Evolutionary conservation across 768 basidiomycete species (phyloP), one percentile per base, ranked within the genome.

Genomic region (Termitomyces heimii): DNA sequence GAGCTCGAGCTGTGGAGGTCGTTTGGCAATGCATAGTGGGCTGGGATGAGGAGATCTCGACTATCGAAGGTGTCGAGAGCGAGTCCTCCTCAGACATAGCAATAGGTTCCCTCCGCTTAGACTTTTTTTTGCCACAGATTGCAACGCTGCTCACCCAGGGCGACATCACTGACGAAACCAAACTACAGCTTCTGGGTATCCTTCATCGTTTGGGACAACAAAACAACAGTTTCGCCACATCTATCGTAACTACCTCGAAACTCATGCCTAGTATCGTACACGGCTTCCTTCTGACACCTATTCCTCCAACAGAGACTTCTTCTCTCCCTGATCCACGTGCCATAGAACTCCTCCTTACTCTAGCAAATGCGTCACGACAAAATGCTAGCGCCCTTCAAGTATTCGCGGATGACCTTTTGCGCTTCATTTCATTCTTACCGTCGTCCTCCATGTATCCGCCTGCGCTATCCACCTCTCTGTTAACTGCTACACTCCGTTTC

Each of bases 1-100:
- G 86, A 7, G 79, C 79, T 4, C 77, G 76, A 12, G 89, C 88
- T 0, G 76, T 90, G 8, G 87, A 90, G 57, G 77, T 89, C 4
- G 70, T 88, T 22, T 92, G 89, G 88, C 82, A 83, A 57, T 86
- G 84, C 53, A 66, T 89, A 26, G 88, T 87, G 1, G 79, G 74
- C n/a, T 89, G 86, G 85, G 77, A 85, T 57, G 69, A 74, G 16
- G 63, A 70, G 14, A 54, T 71, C 1, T 48, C 63, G 34, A 65
- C 69, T 31, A 54, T 78, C 14, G 72, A 74, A 22, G 80, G 77
- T 3, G 73, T 84, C 7, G 86, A 89, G 62, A 60, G 84, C 31
- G 72, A 71, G 45, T 60, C 57, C 4, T 54, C 64, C 14, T 55
- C 63, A 4, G 70, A 73, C 31, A 45, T 61, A 29, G 63, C 67